A percentile compares a stretch with the other conserved stretches of the same genome.
Conservation (phyloP, 495 filamentous ascomycete species). For the Cryomyces minteri region DNA sequence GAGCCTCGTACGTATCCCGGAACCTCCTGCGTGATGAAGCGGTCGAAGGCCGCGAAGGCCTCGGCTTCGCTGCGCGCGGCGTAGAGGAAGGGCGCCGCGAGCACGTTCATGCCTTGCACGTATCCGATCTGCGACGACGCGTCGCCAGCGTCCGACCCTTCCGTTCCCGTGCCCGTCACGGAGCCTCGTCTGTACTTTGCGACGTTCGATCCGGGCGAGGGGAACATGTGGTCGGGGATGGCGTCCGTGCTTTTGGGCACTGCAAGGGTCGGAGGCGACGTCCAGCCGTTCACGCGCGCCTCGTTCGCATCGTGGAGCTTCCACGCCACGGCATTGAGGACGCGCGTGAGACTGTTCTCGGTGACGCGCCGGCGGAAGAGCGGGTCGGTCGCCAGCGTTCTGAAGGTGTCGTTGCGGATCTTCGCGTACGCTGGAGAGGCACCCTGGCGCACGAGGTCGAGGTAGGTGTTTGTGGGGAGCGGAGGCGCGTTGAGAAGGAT, state of each 20-base stretch:
- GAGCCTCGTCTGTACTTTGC: constrained; percentile 5
- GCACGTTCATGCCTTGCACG: constrained; percentile 98
- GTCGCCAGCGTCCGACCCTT: constrained; percentile 33
- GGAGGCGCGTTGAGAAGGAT: constrained; percentile 75
- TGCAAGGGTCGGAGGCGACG: constrained; percentile 20
- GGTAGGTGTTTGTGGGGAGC: constrained; percentile 68
- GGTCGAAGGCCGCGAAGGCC: constrained; percentile 80
- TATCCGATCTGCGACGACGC: constrained; percentile 48
- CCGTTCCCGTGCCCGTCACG: constrained; percentile 20
- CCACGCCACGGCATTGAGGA: constrained; percentile 96
- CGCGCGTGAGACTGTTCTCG: constrained; percentile 82
- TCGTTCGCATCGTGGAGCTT: constrained; percentile 61
- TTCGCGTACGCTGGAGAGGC: constrained; percentile 89
- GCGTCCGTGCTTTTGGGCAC: constrained; percentile 15
- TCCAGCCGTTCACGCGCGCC: constrained; percentile 24
- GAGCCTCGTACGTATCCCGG: constrained; percentile 88
- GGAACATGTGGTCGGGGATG: constrained; percentile 13
- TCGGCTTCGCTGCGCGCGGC: constrained; percentile 87
- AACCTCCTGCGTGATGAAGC: constrained; percentile 73
- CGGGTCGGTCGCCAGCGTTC: constrained; percentile 85
- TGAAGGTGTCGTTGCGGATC: constrained; percentile 95
- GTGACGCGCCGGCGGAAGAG: constrained; percentile 89
- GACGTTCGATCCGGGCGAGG: constrained; percentile 13
- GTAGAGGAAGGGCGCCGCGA: constrained; percentile 94
- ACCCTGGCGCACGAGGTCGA: constrained; percentile 77